Base-by-base conservation (phyloP, 2,329 filamentous ascomycete species). In the Aciculosporium take region DNA sequence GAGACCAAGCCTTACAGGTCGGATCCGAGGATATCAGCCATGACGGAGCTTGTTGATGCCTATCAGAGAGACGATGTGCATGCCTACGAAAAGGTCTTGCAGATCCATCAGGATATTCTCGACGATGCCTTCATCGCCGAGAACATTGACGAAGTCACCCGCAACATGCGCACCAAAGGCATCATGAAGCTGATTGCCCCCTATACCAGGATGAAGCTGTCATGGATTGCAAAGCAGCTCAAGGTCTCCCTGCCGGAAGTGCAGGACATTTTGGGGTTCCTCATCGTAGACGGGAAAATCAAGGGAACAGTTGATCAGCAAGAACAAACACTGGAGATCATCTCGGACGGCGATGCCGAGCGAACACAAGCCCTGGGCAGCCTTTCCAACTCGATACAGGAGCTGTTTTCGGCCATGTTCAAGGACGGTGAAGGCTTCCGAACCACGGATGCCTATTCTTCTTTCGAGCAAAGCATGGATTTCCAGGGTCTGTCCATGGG, bases 1-100 rank as follows among this genome's bases (percentile, higher is more conserved):
- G 91, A 98, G 66, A 96, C 89, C 15, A 96, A 96, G 65, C 91
- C 91, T 0, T 98, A 98, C 70, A 89, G 87, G 64, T 89, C 84
- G 51, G 89, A 98, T 58, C 84, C 87, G 5, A 84, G 89, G 44
- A 95, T 98, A 51, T 82, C 86, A 2, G 89, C 87, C 51, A 98
- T 98, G 89, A 96, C 88, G 2, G 84, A 95, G 52, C 74, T 98
- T 1, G 91, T 98, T 18, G 88, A 96, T 53, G 87, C 91, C 9
- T 98, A 94, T 61, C 91, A 96, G 64, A 78, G 84, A 44, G 89
- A 96, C 54, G 89, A 96, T 57, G 89, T 98, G 50, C 83, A 89
- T 58, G 72, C 76, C 50, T 98, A 98, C 62, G 86, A 95, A 62
- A 79, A 75, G 41, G 87, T 95, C 29, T 69, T 98, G 42, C 79